Conservation (phyloP, 108 stramenopile genomes). For the Cyclostephanos tholiformis region DNA sequence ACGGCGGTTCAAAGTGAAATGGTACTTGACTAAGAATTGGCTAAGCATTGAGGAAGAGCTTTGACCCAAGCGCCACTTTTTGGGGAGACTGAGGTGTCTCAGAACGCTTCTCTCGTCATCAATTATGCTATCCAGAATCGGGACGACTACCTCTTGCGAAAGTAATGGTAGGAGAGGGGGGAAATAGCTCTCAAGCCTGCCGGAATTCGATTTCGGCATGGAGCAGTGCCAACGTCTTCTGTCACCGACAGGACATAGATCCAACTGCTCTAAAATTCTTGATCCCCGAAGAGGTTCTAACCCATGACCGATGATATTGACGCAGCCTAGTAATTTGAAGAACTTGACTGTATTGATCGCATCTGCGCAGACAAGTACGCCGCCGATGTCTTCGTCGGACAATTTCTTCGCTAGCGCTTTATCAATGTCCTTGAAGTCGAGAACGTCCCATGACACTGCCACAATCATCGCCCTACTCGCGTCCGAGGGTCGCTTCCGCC, state of each 20-base stretch:
- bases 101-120: constrained; percentile 12
- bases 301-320: constrained; percentile 1
- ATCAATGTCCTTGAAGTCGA: neutral
- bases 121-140: constrained; percentile 31
- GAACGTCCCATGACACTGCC: neutral
- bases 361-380: neutral
- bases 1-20: neutral
- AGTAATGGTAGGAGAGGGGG: neutral
- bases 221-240: no score
- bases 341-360: neutral
- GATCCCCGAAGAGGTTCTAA: constrained; percentile 8
- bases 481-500: neutral
- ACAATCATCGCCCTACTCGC: neutral
- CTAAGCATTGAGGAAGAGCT: neutral
- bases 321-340: neutral
- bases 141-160: constrained; percentile 11
- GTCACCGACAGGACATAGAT: neutral
- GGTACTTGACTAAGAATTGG: constrained; percentile 16
- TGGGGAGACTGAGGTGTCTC: constrained; percentile 18
- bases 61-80: constrained; percentile 8
- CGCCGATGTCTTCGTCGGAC: neutral
- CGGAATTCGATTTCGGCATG: no score
- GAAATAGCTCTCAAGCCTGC: neutral
- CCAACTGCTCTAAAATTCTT: neutral
- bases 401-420: neutral